Base-by-base conservation (phyloP, 768 basidiomycete species). In the Russula vinacea region DNA sequence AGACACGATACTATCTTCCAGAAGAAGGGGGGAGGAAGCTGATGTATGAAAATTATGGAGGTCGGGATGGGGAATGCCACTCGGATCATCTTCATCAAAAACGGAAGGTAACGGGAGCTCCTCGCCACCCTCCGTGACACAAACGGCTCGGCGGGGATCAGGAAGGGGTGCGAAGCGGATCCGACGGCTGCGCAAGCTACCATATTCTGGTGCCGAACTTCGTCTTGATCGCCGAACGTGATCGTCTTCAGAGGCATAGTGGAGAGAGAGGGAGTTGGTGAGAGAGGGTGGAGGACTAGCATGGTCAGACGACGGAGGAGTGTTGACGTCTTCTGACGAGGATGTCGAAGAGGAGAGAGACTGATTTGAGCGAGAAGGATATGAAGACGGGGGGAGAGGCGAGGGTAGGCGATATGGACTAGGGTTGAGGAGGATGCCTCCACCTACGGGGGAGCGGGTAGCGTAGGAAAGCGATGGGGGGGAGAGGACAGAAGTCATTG, bases 151-250 rank as follows among this genome's bases (percentile, higher is more conserved):
- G 26, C 83, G 79, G 1, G 90, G 89, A 69, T 90, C 88, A 1
- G 93, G 93, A 19, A 94, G 82, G 1, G 93, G 93, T 0, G 93
- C 92, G 67, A 94, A 94, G 65, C 89, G 84, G 64, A 94, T 93
- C 53, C 77, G 75, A 37, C 74, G 73, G 45, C 55, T 56, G 10
- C 70, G 66, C 5, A 62, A 56, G 40, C 45, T 26, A 44, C 35
- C 13, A 26, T 17, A 58, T 24, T 63, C 62, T 3, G 50, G 50
- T 2, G 50, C 44, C 2, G 62, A 63, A 22, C 37, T 45, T 24
- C 44, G 54, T 58, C 51, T 66, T 40, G 52, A 13, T 4, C 22
- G 62, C 16, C n/a, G 42, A n/a, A 49, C 6, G 26, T 39, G 62
- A 40, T 66, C 62, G 17, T 58, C 62, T 35, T 58, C 62, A 13